Evolutionary conservation across 352 stramenopile species (phyloP).

Genomic region (Globisporangium mamillatum): DNA sequence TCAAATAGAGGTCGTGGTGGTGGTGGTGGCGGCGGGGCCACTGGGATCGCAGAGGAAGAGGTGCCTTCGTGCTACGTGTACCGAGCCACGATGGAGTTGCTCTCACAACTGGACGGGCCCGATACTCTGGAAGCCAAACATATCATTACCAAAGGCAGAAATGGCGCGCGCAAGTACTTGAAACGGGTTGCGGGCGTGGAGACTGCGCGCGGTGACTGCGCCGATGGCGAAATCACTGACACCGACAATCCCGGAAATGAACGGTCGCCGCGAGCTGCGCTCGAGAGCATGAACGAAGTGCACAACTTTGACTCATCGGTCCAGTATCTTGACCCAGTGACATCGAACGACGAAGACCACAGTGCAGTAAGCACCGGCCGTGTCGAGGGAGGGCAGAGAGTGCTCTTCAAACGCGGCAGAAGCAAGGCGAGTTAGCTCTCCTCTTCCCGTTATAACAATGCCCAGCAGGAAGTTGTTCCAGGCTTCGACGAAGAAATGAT

Average conservation of each 20-base stretch:
- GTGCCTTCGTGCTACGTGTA: slow-evolving; percentile 50
- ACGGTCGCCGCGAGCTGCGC: background rate
- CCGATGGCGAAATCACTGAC: background rate
- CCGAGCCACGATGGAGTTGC: slow-evolving; percentile 45
- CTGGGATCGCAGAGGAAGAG: slow-evolving; percentile 38
- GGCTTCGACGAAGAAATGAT: too few relatives aligned
- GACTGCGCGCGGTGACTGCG: background rate
- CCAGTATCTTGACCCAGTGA: background rate
- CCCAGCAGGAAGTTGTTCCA: background rate
- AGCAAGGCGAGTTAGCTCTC: background rate
- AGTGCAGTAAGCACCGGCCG: background rate
- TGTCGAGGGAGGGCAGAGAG: background rate
- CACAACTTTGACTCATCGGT: slow-evolving; percentile 18
- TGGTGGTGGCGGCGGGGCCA: slow-evolving; percentile 12
- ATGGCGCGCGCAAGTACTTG: slow-evolving; percentile 36
- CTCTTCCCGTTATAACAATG: background rate
- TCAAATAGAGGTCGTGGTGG: slow-evolving; percentile 6
- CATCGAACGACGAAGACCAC: slow-evolving; percentile 6
- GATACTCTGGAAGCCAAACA: slow-evolving; percentile 53
- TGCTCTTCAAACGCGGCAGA: background rate
- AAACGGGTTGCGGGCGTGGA: slow-evolving; percentile 8
- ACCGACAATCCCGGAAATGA: background rate
- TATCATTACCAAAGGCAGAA: slow-evolving; percentile 33
- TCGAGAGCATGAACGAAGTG: slow-evolving; percentile 14
- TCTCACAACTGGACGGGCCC: slow-evolving; percentile 37